phyloP scores from a whole-genome alignment of 1,284 basidiomycete genomes.

The Mycosarcoma maydis region DNA sequence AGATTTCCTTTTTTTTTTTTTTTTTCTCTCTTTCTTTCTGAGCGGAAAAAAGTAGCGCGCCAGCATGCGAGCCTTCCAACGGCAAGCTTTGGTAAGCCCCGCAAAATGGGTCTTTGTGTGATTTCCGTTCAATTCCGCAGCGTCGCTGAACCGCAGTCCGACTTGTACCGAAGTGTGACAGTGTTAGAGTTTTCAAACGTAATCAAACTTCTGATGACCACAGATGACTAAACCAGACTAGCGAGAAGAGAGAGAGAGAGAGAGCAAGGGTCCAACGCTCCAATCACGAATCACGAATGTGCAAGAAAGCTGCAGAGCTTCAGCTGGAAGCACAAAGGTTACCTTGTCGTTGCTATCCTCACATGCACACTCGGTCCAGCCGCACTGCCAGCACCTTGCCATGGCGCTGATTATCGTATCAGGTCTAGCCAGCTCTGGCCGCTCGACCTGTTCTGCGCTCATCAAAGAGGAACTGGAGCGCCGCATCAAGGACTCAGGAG shows the following conservation, averaged over 20 bases:
- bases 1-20: no score
- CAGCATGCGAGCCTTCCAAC: neutral
- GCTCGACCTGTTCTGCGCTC: slow-evolving; percentile 78
- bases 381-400: neutral
- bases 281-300: no score
- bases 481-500: slow-evolving; percentile 70
- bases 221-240: no score
- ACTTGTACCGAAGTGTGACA: slow-evolving; percentile 10
- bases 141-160: slow-evolving; percentile 5
- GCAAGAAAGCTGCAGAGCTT: neutral
- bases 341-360: neutral
- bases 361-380: neutral
- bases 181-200: slow-evolving; percentile 11
- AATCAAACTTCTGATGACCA: no score
- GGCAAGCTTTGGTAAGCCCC: slow-evolving; percentile 34
- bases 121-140: slow-evolving; percentile 38
- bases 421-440: slow-evolving; percentile 90
- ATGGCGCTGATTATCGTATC: slow-evolving; percentile 95
- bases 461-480: slow-evolving; percentile 74
- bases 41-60: slow-evolving; percentile 28
- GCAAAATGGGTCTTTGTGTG: neutral
- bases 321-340: no score
- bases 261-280: slow-evolving; percentile 20
- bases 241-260: no score
- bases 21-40: no score